Conservation (phyloP, 139 green algal species). For the Chlamydomonas applanata region DNA sequence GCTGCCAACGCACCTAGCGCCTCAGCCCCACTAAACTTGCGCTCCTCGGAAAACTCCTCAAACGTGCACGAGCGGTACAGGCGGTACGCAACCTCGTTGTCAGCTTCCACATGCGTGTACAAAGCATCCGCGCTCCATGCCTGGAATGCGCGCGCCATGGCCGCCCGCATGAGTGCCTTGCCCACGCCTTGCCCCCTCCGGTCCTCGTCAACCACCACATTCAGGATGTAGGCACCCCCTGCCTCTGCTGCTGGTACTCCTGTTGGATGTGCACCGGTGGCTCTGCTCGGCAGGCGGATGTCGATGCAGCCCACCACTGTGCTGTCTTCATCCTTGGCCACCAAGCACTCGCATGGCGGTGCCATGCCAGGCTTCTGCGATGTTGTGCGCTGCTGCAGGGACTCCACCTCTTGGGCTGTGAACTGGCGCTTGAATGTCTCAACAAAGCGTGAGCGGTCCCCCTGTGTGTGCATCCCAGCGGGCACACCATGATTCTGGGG, state of each 20-base stretch:
- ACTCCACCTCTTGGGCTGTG: slow-evolving; percentile 47
- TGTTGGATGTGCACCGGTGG: not conserved
- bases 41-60: slow-evolving; percentile 19
- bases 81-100: slow-evolving; percentile 47
- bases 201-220: slow-evolving; percentile 54
- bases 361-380: not conserved
- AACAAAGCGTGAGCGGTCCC: slow-evolving; percentile 50
- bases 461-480: no score
- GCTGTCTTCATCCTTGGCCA: slow-evolving; percentile 5
- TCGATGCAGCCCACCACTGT: slow-evolving; percentile 56
- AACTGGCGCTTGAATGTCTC: slow-evolving; percentile 57
- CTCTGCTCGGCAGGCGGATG: slow-evolving; percentile 28
- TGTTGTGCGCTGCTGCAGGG: slow-evolving; percentile 39
- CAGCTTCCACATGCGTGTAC: slow-evolving; percentile 58
- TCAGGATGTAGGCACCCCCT: slow-evolving; percentile 53
- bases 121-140: slow-evolving; percentile 31
- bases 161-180: slow-evolving; percentile 42
- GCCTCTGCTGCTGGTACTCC: slow-evolving; percentile 18
- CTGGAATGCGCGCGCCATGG: slow-evolving; percentile 37
- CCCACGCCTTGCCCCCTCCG: slow-evolving; percentile 43
- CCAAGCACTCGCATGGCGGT: slow-evolving; percentile 47
- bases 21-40: not conserved
- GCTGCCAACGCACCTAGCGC: no score
- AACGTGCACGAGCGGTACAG: slow-evolving; percentile 54
- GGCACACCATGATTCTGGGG: no score